Percentiles rank a stretch among this genome's conserved stretches.
Conservation (phyloP, 1,284 basidiomycete species). For the Sporisorium scitamineum region DNA sequence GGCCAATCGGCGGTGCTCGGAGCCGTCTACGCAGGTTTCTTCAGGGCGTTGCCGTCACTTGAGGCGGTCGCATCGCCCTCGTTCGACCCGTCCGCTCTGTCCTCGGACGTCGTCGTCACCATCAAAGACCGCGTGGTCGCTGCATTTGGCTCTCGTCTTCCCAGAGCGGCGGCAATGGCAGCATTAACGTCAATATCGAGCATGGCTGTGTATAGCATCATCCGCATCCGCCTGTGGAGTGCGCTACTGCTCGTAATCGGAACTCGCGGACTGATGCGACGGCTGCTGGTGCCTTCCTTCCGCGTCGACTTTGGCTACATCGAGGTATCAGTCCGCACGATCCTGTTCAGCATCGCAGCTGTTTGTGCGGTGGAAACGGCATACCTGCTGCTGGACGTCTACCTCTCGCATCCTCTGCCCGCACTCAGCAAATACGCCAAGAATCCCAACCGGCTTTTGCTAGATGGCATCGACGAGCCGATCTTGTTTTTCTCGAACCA, state of each 20-base stretch:
- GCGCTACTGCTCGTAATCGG: constrained; percentile 47
- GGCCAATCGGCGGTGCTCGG: constrained; percentile 26
- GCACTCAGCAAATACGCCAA: constrained; percentile 34
- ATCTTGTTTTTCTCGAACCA: constrained; percentile 55
- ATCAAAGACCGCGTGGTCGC: constrained; percentile 40
- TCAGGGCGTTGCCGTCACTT: constrained; percentile 21
- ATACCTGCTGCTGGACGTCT: constrained; percentile 55
- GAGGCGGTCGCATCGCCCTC: constrained; percentile 25
- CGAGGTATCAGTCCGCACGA: constrained; percentile 24
- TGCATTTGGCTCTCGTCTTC: constrained; percentile 13
- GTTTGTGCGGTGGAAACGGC: constrained; percentile 44
- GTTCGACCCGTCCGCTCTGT: constrained; percentile 27
- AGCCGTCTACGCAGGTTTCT: constrained; percentile 29
- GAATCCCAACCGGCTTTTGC: constrained; percentile 43
- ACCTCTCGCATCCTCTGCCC: constrained; percentile 55
- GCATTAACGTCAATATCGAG: constrained; percentile 25
- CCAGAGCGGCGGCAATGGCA: constrained; percentile 6
- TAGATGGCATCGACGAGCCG: constrained; percentile 52
- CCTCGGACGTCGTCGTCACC: constrained; percentile 15
- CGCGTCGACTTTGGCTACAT: constrained; percentile 41
- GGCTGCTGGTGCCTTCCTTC: constrained; percentile 57
- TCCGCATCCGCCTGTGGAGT: constrained; percentile 52
- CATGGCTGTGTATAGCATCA: constrained; percentile 27
- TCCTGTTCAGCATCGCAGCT: constrained; percentile 34
- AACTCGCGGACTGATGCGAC: constrained; percentile 37